Evolutionary conservation across 441 rosid species (phyloP).

Genomic region (Manihot esculenta): DNA sequence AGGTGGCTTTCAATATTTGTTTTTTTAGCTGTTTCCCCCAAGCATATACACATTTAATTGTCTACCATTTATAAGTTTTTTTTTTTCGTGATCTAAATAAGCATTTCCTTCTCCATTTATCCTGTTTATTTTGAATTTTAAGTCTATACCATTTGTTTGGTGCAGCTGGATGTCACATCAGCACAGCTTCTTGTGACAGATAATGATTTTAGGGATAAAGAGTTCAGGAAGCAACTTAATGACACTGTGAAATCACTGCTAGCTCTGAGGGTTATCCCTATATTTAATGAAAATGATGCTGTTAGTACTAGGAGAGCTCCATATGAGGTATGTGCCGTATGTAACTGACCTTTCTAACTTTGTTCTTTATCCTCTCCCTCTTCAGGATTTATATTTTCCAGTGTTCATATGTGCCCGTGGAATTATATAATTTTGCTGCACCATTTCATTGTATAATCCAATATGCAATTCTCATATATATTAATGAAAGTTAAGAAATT

Average conservation of each 20-base stretch:
- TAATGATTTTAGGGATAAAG: constrained; percentile 72
- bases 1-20: constrained; percentile 51
- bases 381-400: neutral
- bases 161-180: constrained; percentile 89
- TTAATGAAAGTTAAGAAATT: neutral
- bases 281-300: constrained; percentile 98
- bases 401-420: neutral
- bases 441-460: constrained; percentile 9
- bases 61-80: neutral
- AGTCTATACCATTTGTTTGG: constrained; percentile 4
- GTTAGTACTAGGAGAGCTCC: constrained; percentile 97
- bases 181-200: constrained; percentile 98
- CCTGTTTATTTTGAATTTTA: neutral
- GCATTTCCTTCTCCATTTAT: neutral
- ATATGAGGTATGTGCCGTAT: constrained; percentile 59
- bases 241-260: constrained; percentile 76
- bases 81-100: neutral
- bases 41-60: neutral
- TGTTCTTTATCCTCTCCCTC: neutral
- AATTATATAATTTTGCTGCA: neutral
- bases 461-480: neutral
- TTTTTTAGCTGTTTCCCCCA: too few species aligned
- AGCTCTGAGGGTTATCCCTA: constrained; percentile 71
- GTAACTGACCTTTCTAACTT: constrained; percentile 19
- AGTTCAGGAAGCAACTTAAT: constrained; percentile 77